Base-by-base conservation (phyloP, 1,284 basidiomycete species). In the Tranzscheliella williamsii region DNA sequence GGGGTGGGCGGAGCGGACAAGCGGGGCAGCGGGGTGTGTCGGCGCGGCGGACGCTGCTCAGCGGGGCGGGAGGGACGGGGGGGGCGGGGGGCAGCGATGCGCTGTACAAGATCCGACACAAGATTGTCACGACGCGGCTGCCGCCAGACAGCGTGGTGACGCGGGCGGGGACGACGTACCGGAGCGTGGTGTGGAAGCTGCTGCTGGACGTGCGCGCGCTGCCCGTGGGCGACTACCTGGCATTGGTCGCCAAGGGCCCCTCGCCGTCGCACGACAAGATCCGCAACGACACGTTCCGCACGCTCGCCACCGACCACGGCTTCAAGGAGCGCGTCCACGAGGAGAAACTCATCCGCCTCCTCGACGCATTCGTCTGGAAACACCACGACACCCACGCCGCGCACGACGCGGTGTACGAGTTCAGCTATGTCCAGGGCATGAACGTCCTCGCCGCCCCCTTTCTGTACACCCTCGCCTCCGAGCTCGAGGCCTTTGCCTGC, bases 391-490 rank as follows among this genome's bases (percentile, higher is more conserved):
- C 23, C 22, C 42, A 21, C 2, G 47, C 88, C 16, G 44, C 3
- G 7, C 45, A 24, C 6, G 44, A 24, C 7, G 38, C 30, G 16
- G 46, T 55, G n/a, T 64, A 67, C 35, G 87, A 86, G 7, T 93
- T 95, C 78, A 90, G 88, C 29, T 96, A 96, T 72, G 91, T 96
- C 9, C 93, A 95, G 79, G 93, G 93, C 26, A 96, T 97, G 92
- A 98, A 98, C 78, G 94, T 97, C 29, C 85, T 98, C 24, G 91
- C 92, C 15, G 94, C 94, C 1, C 94, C 94, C 0, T 97, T 97
- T 78, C 83, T 98, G 31, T 97, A 95, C 76, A 90, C 89, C 9
- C 88, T 96, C 85, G 90, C 91, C 2, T 91, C 90, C 5, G 91
- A 98, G 79, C 80, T 97, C 9, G 94, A 98, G 78, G 94, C 94